Evolutionary conservation across 805 yeast genomes (phyloP).

Genomic region (Scheffersomyces amazonensis): DNA sequence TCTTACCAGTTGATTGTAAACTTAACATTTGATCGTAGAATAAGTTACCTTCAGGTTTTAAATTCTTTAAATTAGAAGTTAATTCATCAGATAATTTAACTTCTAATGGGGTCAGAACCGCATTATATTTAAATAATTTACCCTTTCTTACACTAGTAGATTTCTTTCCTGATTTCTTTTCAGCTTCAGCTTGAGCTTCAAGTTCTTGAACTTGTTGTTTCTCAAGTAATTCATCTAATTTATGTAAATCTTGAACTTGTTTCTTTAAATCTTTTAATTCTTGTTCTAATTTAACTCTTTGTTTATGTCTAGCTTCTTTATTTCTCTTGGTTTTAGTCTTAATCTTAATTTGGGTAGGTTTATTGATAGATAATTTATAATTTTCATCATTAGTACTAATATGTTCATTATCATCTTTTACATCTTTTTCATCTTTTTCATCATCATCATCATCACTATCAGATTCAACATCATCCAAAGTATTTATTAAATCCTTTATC

Average conservation of each 20-base stretch:
- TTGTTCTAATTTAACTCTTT: constrained; percentile 51
- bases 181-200: constrained; percentile 21
- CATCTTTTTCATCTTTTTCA: constrained; percentile 37
- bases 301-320: constrained; percentile 59
- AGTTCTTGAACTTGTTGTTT: constrained; percentile 20
- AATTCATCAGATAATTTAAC: constrained; percentile 88
- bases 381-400: constrained; percentile 27
- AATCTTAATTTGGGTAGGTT: constrained; percentile 62
- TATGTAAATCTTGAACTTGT: constrained; percentile 58
- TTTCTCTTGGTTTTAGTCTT: constrained; percentile 81
- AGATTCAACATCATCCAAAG: constrained; percentile 52
- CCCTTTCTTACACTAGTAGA: constrained; percentile 20
- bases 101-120: constrained; percentile 49
- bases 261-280: constrained; percentile 58
- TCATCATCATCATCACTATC: constrained; percentile 37
- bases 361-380: constrained; percentile 63
- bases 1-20: constrained; percentile 79
- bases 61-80: constrained; percentile 74
- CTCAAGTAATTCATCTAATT: constrained; percentile 20
- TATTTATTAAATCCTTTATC: constrained; percentile 63
- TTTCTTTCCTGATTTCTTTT: constrained; percentile 9
- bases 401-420: constrained; percentile 25
- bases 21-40: constrained; percentile 78
- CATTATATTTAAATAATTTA: constrained; percentile 42
- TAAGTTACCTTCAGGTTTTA: constrained; percentile 89